A percentile compares a stretch with the other conserved stretches of the same genome.
These are phyloP conservation scores for Ophiostoma pallidulum DNA, from an alignment of 2,329 filamentous ascomycete species.

Conservation along the genomic window DNA sequence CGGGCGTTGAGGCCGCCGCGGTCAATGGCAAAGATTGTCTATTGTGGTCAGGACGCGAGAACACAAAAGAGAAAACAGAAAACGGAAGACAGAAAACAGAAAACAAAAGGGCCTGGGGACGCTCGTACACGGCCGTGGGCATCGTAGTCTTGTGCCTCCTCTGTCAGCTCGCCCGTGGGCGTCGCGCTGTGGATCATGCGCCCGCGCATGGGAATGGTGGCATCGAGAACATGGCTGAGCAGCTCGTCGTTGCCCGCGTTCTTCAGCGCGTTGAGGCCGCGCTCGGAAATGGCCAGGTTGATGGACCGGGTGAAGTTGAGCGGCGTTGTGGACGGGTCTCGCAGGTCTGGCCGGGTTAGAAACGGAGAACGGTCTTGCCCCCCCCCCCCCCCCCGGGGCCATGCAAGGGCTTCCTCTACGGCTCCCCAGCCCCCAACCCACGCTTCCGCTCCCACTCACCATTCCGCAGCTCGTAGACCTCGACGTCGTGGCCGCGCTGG, in stretches of 20 bases:
- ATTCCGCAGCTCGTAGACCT: constrained; percentile 85
- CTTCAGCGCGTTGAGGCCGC: constrained; percentile 81
- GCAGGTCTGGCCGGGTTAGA: constrained; percentile 55
- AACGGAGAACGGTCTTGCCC: too few species aligned
- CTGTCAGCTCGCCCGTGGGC: constrained; percentile 56
- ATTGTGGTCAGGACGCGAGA: not conserved
- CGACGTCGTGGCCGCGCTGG: constrained; percentile 75
- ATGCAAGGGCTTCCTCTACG: too few species aligned
- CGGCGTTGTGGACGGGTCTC: constrained; percentile 70
- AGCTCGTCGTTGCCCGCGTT: constrained; percentile 58
- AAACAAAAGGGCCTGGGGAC: too few species aligned
- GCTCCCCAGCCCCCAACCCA: too few species aligned
- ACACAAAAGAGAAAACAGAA: not conserved
- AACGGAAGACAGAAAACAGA: too few species aligned
- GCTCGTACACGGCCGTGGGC: constrained; percentile 72
- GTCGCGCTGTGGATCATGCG: constrained; percentile 85
- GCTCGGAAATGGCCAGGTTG: constrained; percentile 87
- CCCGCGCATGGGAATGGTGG: constrained; percentile 86
- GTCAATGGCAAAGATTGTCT: constrained; percentile 83
- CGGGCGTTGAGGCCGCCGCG: constrained; percentile 72
- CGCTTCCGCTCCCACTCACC: constrained; percentile 55
- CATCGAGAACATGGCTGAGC: constrained; percentile 61
- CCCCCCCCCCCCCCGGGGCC: too few species aligned
- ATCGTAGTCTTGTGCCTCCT: constrained; percentile 83
- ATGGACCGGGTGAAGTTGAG: constrained; percentile 98